A percentile compares a stretch with the other conserved stretches of the same genome.
Evolutionary conservation across 176 grass and related monocot species (phyloP).

Genomic region (Oryza glumipatula): DNA sequence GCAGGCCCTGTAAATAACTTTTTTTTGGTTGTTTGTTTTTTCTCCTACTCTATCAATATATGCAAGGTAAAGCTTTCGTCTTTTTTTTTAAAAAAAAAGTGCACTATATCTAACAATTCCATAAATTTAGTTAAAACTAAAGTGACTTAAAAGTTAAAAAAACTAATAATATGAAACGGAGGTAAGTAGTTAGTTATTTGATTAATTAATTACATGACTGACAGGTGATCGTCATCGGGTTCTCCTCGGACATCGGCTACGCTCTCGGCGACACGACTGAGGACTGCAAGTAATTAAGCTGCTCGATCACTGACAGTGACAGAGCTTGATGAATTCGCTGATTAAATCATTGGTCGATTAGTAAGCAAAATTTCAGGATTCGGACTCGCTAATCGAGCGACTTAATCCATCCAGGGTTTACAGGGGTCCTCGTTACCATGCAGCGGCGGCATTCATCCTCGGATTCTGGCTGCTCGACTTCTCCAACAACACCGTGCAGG

Average conservation of each 20-base stretch:
- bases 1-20: too few species aligned
- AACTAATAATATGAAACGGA: too few species aligned
- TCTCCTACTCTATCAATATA: too few species aligned
- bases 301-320: background rate
- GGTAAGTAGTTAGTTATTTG: background rate
- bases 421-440: conserved; percentile 59
- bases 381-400: background rate
- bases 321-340: background rate
- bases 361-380: background rate
- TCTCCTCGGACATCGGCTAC: conserved; percentile 79
- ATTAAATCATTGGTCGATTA: background rate
- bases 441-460: conserved; percentile 57
- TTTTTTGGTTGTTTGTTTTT: too few species aligned
- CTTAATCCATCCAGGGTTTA: conserved; percentile 50
- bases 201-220: background rate
- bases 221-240: conserved; percentile 65
- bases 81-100: too few species aligned
- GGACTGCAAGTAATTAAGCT: conserved; percentile 64
- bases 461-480: conserved; percentile 91
- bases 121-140: too few species aligned
- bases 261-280: conserved; percentile 67
- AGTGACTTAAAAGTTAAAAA: too few species aligned
- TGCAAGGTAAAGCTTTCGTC: too few species aligned
- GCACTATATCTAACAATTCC: too few species aligned
- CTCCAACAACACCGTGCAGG: conserved; percentile 87